Conservation (phyloP, 2,329 filamentous ascomycete species). For the Colletotrichum destructivum region DNA sequence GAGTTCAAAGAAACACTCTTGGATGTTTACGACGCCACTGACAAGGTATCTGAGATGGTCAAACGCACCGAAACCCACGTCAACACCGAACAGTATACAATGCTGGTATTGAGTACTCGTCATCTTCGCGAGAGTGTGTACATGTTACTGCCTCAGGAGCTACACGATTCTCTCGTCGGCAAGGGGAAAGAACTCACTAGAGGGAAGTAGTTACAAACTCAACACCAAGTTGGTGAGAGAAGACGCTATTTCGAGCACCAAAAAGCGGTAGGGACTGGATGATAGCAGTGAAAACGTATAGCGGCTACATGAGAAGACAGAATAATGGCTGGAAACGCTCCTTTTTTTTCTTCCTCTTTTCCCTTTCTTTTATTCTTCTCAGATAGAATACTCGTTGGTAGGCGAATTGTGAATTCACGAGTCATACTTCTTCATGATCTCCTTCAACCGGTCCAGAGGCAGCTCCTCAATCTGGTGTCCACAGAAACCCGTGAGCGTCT, state of each 20-base stretch:
- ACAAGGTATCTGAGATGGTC: background rate
- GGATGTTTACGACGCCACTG: background rate
- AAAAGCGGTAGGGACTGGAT: background rate
- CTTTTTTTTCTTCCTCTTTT: no score
- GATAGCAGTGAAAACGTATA: background rate
- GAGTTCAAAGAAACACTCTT: background rate
- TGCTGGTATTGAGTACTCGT: background rate
- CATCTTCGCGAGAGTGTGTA: background rate
- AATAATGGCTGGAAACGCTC: no score
- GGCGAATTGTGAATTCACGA: background rate
- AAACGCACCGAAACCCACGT: background rate
- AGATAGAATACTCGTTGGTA: background rate
- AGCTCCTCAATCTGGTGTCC: slow-evolving; percentile 65
- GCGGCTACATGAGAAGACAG: no score
- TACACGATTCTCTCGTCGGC: background rate
- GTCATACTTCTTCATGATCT: slow-evolving; percentile 59
- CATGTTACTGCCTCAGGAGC: background rate
- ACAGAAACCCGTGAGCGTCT: slow-evolving; percentile 69
- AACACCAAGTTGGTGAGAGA: no score
- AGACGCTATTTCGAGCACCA: background rate
- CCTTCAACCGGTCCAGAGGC: slow-evolving; percentile 61
- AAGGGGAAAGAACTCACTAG: slow-evolving; percentile 7
- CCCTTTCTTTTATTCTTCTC: no score
- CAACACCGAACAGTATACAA: background rate
- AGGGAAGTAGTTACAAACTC: background rate